Evolutionary conservation across 345 rosid genomes (phyloP).

Genomic region (Camelina sativa): DNA sequence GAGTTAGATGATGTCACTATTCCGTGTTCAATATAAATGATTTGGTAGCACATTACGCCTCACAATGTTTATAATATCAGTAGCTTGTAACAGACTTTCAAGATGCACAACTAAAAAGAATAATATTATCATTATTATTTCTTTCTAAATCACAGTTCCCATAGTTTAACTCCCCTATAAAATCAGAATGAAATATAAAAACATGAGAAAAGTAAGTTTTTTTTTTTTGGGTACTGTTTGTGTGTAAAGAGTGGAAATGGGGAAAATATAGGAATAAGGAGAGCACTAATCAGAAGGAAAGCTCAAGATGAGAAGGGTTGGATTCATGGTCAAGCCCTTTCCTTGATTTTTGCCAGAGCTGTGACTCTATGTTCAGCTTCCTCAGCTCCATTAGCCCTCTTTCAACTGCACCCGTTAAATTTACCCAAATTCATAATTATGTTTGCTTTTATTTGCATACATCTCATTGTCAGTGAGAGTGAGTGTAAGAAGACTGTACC

Average conservation of each 20-base stretch:
- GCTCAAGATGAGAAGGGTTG: slow-evolving; percentile 46
- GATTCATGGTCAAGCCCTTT: slow-evolving; percentile 54
- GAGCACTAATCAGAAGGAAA: slow-evolving; percentile 44
- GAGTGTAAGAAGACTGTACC: slow-evolving; percentile 51
- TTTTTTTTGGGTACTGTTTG: neutral
- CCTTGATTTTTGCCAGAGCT: slow-evolving; percentile 73
- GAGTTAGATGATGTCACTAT: neutral
- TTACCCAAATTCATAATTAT: neutral
- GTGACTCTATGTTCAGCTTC: slow-evolving; percentile 74
- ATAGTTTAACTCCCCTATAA: slow-evolving; percentile 21
- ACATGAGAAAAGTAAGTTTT: too few relatives aligned
- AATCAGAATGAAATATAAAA: neutral
- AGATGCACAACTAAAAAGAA: slow-evolving; percentile 8
- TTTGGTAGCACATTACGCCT: neutral
- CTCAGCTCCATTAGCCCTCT: slow-evolving; percentile 79
- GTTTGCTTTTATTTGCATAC: neutral
- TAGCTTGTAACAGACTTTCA: neutral
- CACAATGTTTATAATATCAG: neutral
- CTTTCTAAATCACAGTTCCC: slow-evolving; percentile 3
- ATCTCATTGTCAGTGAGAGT: slow-evolving; percentile 18
- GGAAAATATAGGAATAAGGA: neutral
- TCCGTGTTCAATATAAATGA: neutral
- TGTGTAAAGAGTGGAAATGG: neutral
- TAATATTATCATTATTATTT: neutral
- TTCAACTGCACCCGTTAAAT: slow-evolving; percentile 56